These are phyloP conservation scores for Betula pendula DNA, from an alignment of 306 rosid species.

Conservation along the genomic window DNA sequence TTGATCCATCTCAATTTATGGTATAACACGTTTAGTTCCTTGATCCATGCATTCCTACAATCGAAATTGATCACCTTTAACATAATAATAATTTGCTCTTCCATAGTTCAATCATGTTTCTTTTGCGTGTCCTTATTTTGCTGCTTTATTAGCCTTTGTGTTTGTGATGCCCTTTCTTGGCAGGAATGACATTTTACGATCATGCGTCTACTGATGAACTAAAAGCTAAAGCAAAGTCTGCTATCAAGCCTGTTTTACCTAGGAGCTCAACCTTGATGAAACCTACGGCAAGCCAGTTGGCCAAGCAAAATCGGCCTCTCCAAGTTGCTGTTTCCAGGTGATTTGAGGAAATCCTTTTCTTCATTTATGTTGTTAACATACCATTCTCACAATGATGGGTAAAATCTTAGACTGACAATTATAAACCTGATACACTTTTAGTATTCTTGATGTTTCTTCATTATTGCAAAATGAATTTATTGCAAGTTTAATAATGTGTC, in stretches of 20 bases:
- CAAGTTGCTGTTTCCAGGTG: conserved; percentile 65
- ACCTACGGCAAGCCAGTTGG: conserved; percentile 93
- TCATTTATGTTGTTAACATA: neutral
- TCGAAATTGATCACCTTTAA: conserved; percentile 9
- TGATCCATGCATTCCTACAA: conserved; percentile 10
- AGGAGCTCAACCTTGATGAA: conserved; percentile 87
- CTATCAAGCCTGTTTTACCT: conserved; percentile 33
- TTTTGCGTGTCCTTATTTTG: neutral
- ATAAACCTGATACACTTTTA: neutral
- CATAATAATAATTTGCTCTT: neutral
- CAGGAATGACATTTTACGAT: conserved; percentile 57
- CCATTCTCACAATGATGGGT: neutral
- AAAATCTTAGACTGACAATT: neutral
- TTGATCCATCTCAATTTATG: neutral
- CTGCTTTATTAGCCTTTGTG: neutral
- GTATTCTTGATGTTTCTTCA: neutral
- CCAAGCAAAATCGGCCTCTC: conserved; percentile 61
- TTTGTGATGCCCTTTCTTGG: conserved; percentile 16
- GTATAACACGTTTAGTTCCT: conserved; percentile 13
- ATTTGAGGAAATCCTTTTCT: conserved; percentile 26
- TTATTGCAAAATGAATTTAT: neutral
- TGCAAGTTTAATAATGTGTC: neutral
- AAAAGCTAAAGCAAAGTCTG: conserved; percentile 43
- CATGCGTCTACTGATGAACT: conserved; percentile 31
- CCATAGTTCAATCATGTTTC: neutral